phyloP scores from a whole-genome alignment of 805 yeast genomes.

The Wickerhamiella kazuoi region DNA sequence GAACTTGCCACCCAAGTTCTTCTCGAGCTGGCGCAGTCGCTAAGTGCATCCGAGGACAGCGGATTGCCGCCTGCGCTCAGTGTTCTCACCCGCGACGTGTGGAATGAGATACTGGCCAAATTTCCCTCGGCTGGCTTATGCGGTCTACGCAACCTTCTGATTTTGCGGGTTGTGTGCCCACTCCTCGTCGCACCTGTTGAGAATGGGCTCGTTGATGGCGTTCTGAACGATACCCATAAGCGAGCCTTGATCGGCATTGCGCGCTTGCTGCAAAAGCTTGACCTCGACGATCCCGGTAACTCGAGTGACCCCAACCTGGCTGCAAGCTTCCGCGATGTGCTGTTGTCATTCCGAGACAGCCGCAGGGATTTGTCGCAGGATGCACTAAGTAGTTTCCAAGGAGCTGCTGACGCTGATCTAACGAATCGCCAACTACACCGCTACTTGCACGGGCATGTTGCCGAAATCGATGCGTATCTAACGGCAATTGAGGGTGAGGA shows the following conservation, averaged over 20 bases:
- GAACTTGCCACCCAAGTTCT: neutral
- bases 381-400: neutral
- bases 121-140: slow-evolving; percentile 1
- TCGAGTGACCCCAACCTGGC: neutral
- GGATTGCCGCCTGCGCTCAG: neutral
- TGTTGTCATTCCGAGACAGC: too few species aligned
- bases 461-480: neutral
- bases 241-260: slow-evolving; percentile 2
- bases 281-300: neutral
- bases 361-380: neutral
- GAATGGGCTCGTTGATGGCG: slow-evolving; percentile 1
- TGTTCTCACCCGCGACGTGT: neutral
- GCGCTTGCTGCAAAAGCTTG: slow-evolving; percentile 1
- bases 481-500: neutral
- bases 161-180: slow-evolving; percentile 4
- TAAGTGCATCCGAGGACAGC: neutral
- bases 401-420: neutral
- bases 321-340: neutral
- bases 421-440: neutral
- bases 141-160: slow-evolving; percentile 1
- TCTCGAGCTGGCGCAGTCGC: neutral
- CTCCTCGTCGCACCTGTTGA: slow-evolving; percentile 1
- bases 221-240: neutral
- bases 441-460: neutral
- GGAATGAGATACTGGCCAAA: neutral